These are phyloP conservation scores for Tardiomyces depauwii DNA, from an alignment of 1,139 yeast genomes.

Conservation along the genomic window DNA sequence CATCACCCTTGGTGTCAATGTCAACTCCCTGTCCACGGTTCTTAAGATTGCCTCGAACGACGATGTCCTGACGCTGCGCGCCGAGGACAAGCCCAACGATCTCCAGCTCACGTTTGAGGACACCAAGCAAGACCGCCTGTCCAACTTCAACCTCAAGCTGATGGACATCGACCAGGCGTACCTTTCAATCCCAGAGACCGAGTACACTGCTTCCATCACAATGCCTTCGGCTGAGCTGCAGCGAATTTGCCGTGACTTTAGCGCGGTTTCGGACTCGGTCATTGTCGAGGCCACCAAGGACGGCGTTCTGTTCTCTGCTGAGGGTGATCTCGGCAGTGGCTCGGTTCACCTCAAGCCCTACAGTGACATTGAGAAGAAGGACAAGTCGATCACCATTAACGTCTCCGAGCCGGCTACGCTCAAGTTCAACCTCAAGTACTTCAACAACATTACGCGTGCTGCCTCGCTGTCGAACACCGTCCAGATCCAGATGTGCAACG, in stretches of 20 bases:
- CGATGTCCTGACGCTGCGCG: slow-evolving; percentile 78
- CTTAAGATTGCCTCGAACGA: slow-evolving; percentile 86
- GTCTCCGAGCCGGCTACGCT: slow-evolving; percentile 81
- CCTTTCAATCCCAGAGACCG: slow-evolving; percentile 88
- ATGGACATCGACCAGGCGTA: slow-evolving; percentile 97
- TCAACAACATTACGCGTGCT: slow-evolving; percentile 86
- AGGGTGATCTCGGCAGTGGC: slow-evolving; percentile 90
- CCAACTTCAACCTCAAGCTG: slow-evolving; percentile 83
- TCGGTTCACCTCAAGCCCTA: slow-evolving; percentile 76
- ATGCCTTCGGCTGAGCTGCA: slow-evolving; percentile 87
- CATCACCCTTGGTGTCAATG: slow-evolving; percentile 83
- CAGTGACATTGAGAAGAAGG: slow-evolving; percentile 62
- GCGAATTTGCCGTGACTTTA: slow-evolving; percentile 81
- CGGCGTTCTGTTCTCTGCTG: slow-evolving; percentile 79
- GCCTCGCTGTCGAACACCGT: slow-evolving; percentile 66
- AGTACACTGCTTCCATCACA: slow-evolving; percentile 73
- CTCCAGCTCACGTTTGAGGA: slow-evolving; percentile 84
- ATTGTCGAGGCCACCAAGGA: slow-evolving; percentile 84
- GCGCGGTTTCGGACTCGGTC: slow-evolving; percentile 76
- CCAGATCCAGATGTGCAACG: slow-evolving; percentile 77
- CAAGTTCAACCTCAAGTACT: slow-evolving; percentile 85
- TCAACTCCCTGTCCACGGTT: slow-evolving; percentile 76
- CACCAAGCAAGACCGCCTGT: slow-evolving; percentile 77
- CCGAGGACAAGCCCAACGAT: slow-evolving; percentile 84
- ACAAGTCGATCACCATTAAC: slow-evolving; percentile 65